Conservation (phyloP, 2,329 filamentous ascomycete genomes). For the Coniochaeta sp. region DNA sequence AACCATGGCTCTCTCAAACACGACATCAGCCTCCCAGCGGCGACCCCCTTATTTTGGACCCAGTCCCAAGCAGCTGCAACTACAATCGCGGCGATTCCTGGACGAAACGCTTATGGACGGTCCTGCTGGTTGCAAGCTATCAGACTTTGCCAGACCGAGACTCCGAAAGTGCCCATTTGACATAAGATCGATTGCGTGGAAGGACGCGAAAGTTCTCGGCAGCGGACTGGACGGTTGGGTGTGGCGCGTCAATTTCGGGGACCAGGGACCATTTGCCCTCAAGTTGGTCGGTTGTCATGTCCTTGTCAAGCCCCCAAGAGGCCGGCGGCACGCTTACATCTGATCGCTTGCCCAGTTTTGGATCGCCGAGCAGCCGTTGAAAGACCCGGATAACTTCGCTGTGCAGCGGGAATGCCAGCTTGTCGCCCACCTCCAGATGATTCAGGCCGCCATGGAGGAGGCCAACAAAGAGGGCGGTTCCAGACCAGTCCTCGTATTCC, state of each 20-base stretch:
- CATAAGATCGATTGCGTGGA: not conserved
- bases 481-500: not conserved
- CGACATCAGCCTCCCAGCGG: no score
- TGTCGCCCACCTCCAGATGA: not conserved
- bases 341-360: not conserved
- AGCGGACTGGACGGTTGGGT: not conserved
- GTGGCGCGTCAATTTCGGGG: not conserved
- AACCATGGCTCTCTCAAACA: no score
- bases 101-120: not conserved
- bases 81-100: not conserved
- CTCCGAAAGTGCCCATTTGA: not conserved
- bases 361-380: not conserved
- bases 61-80: not conserved
- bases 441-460: not conserved
- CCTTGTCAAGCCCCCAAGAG: not conserved
- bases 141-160: not conserved
- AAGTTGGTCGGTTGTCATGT: not conserved
- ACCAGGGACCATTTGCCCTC: not conserved
- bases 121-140: not conserved
- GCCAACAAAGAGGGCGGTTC: not conserved
- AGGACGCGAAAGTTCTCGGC: not conserved
- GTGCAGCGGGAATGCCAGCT: not conserved
- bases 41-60: no score
- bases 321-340: not conserved
- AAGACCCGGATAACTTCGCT: not conserved